Conservation (phyloP, 1,284 basidiomycete species). For the Rhodotorula sp. region DNA sequence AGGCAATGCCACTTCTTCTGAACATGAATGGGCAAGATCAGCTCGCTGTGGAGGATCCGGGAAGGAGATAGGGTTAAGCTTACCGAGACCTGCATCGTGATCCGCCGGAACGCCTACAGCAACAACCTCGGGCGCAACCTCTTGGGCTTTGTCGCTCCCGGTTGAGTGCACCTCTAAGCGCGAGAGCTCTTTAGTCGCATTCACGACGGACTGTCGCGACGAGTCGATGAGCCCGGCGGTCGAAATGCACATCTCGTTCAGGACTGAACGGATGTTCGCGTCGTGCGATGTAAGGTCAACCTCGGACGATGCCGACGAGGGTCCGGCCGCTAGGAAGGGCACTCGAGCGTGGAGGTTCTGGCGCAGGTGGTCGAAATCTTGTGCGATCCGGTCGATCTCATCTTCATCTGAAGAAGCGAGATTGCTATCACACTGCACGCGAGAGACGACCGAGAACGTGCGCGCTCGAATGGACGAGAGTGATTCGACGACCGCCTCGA, state of each 20-base stretch:
- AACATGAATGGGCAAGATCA: too few species aligned
- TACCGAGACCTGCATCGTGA: too few species aligned
- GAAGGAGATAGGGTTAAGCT: too few species aligned
- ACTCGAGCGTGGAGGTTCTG: not conserved
- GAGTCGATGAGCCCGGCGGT: not conserved
- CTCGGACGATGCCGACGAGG: too few species aligned
- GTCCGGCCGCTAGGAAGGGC: not conserved
- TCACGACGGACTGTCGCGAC: not conserved
- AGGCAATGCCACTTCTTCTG: too few species aligned
- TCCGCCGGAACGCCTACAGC: too few species aligned
- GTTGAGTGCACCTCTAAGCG: too few species aligned
- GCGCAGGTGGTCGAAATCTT: not conserved
- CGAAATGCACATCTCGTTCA: constrained; percentile 7
- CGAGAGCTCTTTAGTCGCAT: not conserved
- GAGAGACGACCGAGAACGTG: too few species aligned
- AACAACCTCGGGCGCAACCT: too few species aligned
- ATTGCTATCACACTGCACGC: not conserved
- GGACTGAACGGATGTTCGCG: constrained; percentile 1
- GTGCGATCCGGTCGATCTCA: not conserved
- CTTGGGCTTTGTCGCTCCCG: too few species aligned
- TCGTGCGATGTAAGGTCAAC: constrained; percentile 17
- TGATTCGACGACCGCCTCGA: not conserved
- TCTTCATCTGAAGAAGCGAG: not conserved
- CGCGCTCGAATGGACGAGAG: too few species aligned
- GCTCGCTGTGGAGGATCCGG: too few species aligned